Evolutionary conservation across 148 eudicot genomes (phyloP).

Genomic region (Fagopyrum tataricum): DNA sequence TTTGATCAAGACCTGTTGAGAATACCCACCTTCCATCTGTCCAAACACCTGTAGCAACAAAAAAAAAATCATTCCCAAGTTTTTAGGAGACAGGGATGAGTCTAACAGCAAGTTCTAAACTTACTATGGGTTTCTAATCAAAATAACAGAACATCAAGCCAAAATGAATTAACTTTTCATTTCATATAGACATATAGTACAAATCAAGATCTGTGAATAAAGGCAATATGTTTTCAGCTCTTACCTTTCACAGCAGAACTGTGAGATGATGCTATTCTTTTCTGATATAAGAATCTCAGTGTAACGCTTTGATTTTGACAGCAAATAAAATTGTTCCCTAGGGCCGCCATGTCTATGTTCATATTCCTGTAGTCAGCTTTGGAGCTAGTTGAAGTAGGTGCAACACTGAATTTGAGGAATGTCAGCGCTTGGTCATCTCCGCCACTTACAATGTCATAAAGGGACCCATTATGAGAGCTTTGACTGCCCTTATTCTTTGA

Average conservation of each 20-base stretch:
- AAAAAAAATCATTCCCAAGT: slow-evolving; percentile 3
- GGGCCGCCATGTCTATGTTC: slow-evolving; percentile 10
- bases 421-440: slow-evolving; percentile 95
- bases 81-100: neutral
- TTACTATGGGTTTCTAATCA: neutral
- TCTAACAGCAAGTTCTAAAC: neutral
- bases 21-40: slow-evolving; percentile 84
- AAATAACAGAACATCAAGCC: neutral
- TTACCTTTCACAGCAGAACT: slow-evolving; percentile 94
- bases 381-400: slow-evolving; percentile 22
- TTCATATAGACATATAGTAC: neutral
- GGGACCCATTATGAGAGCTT: slow-evolving; percentile 22
- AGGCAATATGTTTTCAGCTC: neutral
- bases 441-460: slow-evolving; percentile 54
- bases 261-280: slow-evolving; percentile 69
- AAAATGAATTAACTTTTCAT: neutral
- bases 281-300: slow-evolving; percentile 35
- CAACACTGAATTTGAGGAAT: slow-evolving; percentile 44
- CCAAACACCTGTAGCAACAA: slow-evolving; percentile 68
- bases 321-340: slow-evolving; percentile 8
- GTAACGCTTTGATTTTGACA: slow-evolving; percentile 30
- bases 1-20: slow-evolving; percentile 96
- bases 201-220: neutral
- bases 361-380: slow-evolving; percentile 17
- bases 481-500: slow-evolving; percentile 24